Conservation (phyloP, 441 rosid genomes). For the Syzygium syzygioides region DNA sequence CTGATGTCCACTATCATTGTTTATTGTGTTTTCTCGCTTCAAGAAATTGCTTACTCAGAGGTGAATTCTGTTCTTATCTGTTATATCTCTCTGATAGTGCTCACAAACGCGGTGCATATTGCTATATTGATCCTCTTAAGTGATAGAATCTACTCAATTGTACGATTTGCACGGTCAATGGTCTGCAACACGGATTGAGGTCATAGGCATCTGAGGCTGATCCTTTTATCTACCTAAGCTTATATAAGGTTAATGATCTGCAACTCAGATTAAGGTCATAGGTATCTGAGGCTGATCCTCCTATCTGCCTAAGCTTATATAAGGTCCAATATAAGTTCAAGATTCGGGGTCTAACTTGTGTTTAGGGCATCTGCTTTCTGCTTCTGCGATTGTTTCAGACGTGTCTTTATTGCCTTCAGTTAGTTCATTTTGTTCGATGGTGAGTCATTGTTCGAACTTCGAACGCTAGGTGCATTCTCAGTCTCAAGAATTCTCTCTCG, state of each 20-base stretch:
- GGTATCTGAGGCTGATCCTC: neutral
- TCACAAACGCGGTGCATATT: neutral
- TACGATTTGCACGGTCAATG: neutral
- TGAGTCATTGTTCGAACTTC: neutral
- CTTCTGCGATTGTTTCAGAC: neutral
- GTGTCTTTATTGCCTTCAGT: neutral
- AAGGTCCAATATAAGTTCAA: neutral
- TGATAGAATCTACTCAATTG: neutral
- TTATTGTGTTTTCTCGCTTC: conserved; percentile 58
- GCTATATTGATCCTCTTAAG: neutral
- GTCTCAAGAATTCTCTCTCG: neutral
- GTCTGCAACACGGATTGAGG: no score
- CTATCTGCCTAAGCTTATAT: neutral
- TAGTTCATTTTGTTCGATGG: neutral
- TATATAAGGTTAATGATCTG: neutral
- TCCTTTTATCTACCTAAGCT: no score
- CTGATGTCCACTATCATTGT: conserved; percentile 48
- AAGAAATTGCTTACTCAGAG: conserved; percentile 61
- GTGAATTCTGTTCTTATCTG: conserved; percentile 20
- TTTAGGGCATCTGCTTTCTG: neutral
- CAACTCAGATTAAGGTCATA: neutral
- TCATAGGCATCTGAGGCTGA: no score
- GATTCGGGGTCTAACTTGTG: neutral
- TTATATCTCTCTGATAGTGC: neutral
- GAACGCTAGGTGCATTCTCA: neutral